Percentiles rank a stretch among this genome's conserved stretches.
Evolutionary conservation across 257 asterid genomes (phyloP).

Genomic region (Nicotiana undulata): DNA sequence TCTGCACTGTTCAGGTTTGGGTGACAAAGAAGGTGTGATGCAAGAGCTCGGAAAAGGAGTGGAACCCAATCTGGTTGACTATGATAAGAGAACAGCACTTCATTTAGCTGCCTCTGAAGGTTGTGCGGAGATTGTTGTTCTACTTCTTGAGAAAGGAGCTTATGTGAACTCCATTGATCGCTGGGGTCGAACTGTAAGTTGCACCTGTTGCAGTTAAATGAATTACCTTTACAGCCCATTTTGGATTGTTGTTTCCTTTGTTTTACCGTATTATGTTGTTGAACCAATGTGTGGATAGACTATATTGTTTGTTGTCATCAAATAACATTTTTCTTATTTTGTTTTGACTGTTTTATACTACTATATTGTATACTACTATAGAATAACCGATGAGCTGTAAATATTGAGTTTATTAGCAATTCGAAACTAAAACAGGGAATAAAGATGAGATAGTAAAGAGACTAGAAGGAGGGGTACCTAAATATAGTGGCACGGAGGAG

Average conservation of each 20-base stretch:
- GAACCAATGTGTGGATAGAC: neutral
- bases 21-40: conserved; percentile 53
- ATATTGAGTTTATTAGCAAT: neutral
- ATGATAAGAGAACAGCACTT: conserved; percentile 61
- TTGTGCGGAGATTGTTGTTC: conserved; percentile 37
- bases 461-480: neutral
- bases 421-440: neutral
- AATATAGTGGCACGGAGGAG: neutral
- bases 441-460: neutral
- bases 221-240: neutral
- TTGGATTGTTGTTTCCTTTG: neutral
- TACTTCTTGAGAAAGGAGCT: conserved; percentile 52
- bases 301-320: neutral
- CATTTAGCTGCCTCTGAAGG: conserved; percentile 68
- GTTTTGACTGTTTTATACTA: neutral
- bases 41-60: conserved; percentile 49
- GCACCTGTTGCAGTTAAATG: neutral
- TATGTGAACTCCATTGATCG: conserved; percentile 56
- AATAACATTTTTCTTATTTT: neutral
- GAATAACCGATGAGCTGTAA: neutral
- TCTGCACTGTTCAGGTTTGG: conserved; percentile 53
- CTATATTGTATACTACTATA: neutral
- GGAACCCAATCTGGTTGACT: conserved; percentile 42
- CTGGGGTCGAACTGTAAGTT: conserved; percentile 71
- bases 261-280: neutral